Evolutionary conservation across 805 yeast species (phyloP).

Genomic region (Candida anglica): DNA sequence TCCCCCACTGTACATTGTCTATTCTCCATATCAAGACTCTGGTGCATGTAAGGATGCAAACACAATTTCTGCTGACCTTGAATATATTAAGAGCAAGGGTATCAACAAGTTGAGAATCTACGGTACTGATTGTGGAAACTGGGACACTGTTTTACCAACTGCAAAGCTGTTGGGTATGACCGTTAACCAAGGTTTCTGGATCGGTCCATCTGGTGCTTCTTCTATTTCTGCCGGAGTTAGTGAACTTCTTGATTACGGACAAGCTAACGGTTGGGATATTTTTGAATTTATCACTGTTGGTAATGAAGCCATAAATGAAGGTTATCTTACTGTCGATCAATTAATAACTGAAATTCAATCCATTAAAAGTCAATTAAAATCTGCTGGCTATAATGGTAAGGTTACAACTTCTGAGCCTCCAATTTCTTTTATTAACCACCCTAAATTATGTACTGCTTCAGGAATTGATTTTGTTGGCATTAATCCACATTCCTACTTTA

Average conservation of each 20-base stretch:
- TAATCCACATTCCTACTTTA: conserved; percentile 85
- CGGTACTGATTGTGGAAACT: conserved; percentile 80
- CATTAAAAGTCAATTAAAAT: conserved; percentile 54
- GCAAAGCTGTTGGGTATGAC: conserved; percentile 57
- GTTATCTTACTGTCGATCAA: conserved; percentile 57
- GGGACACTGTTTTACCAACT: conserved; percentile 61
- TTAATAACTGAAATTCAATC: conserved; percentile 59
- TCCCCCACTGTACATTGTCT: conserved; percentile 60
- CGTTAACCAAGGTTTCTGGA: conserved; percentile 88
- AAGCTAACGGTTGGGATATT: conserved; percentile 62
- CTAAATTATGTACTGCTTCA: conserved; percentile 64
- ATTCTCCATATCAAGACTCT: conserved; percentile 73
- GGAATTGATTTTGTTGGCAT: conserved; percentile 81
- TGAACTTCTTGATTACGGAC: conserved; percentile 46
- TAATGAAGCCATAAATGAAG: conserved; percentile 76
- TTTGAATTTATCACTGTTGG: conserved; percentile 80
- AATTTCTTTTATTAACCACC: conserved; percentile 57
- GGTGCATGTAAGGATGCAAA: conserved; percentile 61
- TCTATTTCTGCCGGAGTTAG: conserved; percentile 61
- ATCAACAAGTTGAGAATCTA: conserved; percentile 69
- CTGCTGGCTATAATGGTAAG: conserved; percentile 73
- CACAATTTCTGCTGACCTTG: conserved; percentile 56
- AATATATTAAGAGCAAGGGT: conserved; percentile 54
- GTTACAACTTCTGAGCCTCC: conserved; percentile 91
- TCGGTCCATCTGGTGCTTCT: conserved; percentile 57